Conservation (phyloP, 2,329 filamentous ascomycete genomes). For the Blumeriella jaapii region DNA sequence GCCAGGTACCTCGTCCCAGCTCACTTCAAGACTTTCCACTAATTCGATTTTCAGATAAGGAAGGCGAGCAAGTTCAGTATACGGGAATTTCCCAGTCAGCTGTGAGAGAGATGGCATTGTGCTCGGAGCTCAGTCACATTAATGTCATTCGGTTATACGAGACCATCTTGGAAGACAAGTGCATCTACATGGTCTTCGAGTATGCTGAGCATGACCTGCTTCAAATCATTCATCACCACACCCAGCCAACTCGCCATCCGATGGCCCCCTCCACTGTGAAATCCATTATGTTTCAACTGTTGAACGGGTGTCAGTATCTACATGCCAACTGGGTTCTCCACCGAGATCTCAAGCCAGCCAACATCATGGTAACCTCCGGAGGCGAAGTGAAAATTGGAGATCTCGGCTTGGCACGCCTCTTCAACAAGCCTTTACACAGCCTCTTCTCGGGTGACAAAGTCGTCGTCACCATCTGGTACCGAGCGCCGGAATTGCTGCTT, state of each 20-base stretch:
- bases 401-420: slow-evolving; percentile 79
- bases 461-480: slow-evolving; percentile 98
- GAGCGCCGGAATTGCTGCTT: slow-evolving; percentile 84
- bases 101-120: slow-evolving; percentile 93
- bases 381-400: slow-evolving; percentile 94
- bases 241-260: slow-evolving; percentile 69
- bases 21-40: neutral
- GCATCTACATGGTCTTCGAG: slow-evolving; percentile 99
- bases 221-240: slow-evolving; percentile 97
- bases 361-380: slow-evolving; percentile 91
- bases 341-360: slow-evolving; percentile 92
- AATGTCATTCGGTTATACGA: slow-evolving; percentile 89
- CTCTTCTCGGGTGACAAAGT: slow-evolving; percentile 94
- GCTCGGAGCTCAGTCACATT: slow-evolving; percentile 76
- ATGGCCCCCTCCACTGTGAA: slow-evolving; percentile 85
- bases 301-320: slow-evolving; percentile 89
- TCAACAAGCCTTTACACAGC: slow-evolving; percentile 85
- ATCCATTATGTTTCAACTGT: slow-evolving; percentile 88
- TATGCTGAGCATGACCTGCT: slow-evolving; percentile 96
- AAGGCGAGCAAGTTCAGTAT: slow-evolving; percentile 88
- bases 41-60: slow-evolving; percentile 53
- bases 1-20: slow-evolving; percentile 20
- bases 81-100: slow-evolving; percentile 97
- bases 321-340: slow-evolving; percentile 97
- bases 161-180: slow-evolving; percentile 96